Base-by-base conservation (phyloP, 345 rosid genomes). In the Acer saccharum region DNA sequence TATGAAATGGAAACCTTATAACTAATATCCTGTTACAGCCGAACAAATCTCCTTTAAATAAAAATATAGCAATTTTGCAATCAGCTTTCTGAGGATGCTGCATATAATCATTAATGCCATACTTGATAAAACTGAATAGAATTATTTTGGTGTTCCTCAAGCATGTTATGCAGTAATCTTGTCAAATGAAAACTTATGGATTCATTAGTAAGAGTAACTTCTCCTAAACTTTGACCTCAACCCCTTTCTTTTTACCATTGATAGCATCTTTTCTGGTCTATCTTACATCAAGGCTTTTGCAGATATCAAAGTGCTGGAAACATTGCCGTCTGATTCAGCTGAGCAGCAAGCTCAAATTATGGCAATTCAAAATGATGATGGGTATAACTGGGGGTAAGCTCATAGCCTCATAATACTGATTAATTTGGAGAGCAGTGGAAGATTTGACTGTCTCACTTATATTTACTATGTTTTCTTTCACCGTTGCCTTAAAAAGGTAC, bases 341-440 rank as follows among this genome's bases (percentile, higher is more conserved):
- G 96, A 91, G 84, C 97, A 93, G 78, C 98, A 93, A 88, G 87
- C 86, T 84, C 91, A 85, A 64, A 82, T 93, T 73, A 85, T 90
- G 32, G 90, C 83, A 39, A 83, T 91, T 78, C 96, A 95, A 85
- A 76, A 91, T 76, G 89, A 89, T 72, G 93, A 92, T 90, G 98
- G 93, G 44, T 95, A 90, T 77, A 95, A 95, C 80, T 95, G 98
- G 99, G 99, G 99, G 99, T 95, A 84, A 75, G 92, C 76, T 84
- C 27, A 29, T 29, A 2, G 32, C 32, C 32, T 29, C 32, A 76
- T 77, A 58, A 73, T 39, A 6, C 29, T 50, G 57, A 46, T 46
- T 46, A 9, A 25, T 54, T 69, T 71, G 54, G 43, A 50, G 9
- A 75, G 29, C 74, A 10, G 25, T 71, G 4, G 41, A 46, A 57